These are phyloP conservation scores for Fomitopsis pinicola DNA, from an alignment of 1,284 basidiomycete species.

Conservation along the genomic window DNA sequence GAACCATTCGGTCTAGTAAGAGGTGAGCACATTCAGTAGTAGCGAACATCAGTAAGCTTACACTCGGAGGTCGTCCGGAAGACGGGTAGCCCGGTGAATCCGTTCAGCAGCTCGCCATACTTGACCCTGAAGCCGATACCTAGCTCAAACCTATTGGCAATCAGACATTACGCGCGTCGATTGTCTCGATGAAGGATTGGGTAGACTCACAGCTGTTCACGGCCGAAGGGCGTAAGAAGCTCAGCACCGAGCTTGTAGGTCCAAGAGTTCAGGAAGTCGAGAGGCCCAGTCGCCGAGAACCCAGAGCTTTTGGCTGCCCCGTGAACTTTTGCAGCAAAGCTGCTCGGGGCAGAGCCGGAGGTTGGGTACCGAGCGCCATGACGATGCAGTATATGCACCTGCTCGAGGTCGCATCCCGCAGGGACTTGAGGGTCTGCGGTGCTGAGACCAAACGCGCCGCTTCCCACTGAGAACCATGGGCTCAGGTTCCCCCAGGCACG, in stretches of 20 bases:
- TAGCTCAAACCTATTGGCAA: slow-evolving; percentile 37
- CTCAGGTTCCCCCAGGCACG: slow-evolving; percentile 53
- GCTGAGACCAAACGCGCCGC: slow-evolving; percentile 46
- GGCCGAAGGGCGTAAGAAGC: slow-evolving; percentile 53
- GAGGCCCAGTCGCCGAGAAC: slow-evolving; percentile 39
- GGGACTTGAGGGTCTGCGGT: slow-evolving; percentile 46
- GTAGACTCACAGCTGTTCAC: slow-evolving; percentile 43
- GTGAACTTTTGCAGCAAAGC: slow-evolving; percentile 39
- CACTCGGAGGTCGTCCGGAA: slow-evolving; percentile 57
- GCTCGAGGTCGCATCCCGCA: slow-evolving; percentile 43
- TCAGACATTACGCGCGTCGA: background rate
- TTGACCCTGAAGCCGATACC: slow-evolving; percentile 48
- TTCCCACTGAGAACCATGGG: slow-evolving; percentile 50
- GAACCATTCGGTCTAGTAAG: slow-evolving; percentile 40
- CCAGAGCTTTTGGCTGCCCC: slow-evolving; percentile 26
- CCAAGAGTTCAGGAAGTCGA: slow-evolving; percentile 53
- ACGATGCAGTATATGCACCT: slow-evolving; percentile 52
- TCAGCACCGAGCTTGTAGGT: slow-evolving; percentile 53
- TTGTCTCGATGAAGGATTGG: background rate
- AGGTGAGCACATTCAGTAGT: background rate
- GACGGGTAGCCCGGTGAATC: slow-evolving; percentile 47
- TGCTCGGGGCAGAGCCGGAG: slow-evolving; percentile 30
- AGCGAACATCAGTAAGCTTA: slow-evolving; percentile 9
- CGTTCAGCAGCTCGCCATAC: slow-evolving; percentile 56
- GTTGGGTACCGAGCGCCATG: slow-evolving; percentile 54